phyloP scores from a whole-genome alignment of 1,284 basidiomycete genomes.

The Rhodotorula sp. region DNA sequence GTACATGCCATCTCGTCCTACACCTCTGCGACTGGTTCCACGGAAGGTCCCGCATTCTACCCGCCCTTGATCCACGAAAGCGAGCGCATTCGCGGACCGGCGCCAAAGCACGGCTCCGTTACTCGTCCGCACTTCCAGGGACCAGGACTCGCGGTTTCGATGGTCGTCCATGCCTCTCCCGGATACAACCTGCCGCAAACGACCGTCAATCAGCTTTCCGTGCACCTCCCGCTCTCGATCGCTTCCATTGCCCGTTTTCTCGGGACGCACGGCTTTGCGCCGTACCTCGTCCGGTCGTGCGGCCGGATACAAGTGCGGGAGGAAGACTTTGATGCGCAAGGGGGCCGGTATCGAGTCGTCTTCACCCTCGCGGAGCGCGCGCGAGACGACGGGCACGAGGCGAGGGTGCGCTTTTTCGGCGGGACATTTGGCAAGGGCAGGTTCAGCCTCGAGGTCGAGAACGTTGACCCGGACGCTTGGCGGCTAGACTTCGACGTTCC shows the following conservation, averaged over 20 bases:
- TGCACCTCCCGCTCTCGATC: conserved; percentile 32
- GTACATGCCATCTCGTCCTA: conserved; percentile 9
- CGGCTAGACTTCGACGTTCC: conserved; percentile 28
- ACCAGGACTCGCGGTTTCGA: conserved; percentile 24
- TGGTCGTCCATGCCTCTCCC: conserved; percentile 24
- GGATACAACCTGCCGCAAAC: conserved; percentile 28
- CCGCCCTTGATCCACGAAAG: not conserved
- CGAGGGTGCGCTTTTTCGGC: conserved; percentile 32
- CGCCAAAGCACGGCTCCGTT: not conserved
- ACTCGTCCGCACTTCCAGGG: not conserved
- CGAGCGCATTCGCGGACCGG: not conserved
- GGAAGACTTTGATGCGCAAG: conserved; percentile 23
- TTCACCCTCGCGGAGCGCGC: not conserved
- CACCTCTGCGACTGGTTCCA: conserved; percentile 2
- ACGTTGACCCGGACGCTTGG: conserved; percentile 22
- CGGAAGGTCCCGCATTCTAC: not conserved
- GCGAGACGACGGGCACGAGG: not conserved
- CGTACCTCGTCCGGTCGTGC: conserved; percentile 18
- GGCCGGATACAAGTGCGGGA: conserved; percentile 3
- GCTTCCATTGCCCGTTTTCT: conserved; percentile 30
- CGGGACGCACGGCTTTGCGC: conserved; percentile 31
- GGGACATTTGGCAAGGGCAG: conserved; percentile 16
- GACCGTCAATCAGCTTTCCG: conserved; percentile 33
- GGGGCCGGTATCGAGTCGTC: conserved; percentile 13
- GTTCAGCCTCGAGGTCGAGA: conserved; percentile 28